Base-by-base conservation (phyloP, 805 yeast genomes). In the Candida hungchunana region DNA sequence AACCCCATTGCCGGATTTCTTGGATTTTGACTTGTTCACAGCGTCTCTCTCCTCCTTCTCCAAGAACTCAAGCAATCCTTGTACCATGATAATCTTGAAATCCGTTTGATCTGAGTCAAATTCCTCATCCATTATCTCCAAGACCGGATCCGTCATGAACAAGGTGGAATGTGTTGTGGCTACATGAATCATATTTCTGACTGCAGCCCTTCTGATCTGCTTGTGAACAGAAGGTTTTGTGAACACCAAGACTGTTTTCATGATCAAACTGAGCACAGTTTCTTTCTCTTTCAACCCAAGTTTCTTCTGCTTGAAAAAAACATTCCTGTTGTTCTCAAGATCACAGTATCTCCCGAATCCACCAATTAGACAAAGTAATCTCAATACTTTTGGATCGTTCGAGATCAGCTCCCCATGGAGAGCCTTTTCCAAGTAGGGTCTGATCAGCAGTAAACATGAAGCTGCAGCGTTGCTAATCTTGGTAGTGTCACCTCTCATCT, bases 291-390 rank as follows among this genome's bases (percentile, higher is more conserved):
- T 68, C 43, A 75, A 48, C 1, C 71, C 71, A 11, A 75, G 30
- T 3, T 53, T 53, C 16, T 71, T 51, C 18, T 40, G 40, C 7
- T 54, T 55, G 11, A 57, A 22, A 43, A 79, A 75, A 2, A 65
- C 34, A 0, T 53, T 56, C 12, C 69, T 51, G 31, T 65, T 59
- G 5, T 53, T 55, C 36, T 77, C 82, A 37, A 85, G 69, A n/a
- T 73, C 60, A 45, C 93, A 83, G 44, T 70, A 72, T 30, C 80
- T 67, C 0, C 89, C 94, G 59, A 87, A 76, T 28, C 73, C 71
- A 0, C 95, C 89, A 5, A 84, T 53, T 16, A 87, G 58, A 47
- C 73, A 74, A 2, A 87, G 51, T 6, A 86, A 55, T 40, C 84
- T 70, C 16, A 69, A 67, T 4, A 81, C 47, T 44, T 68, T 76